Evolutionary conservation across 495 filamentous ascomycete species (phyloP).

Genomic region (Achaetomiella virescens): DNA sequence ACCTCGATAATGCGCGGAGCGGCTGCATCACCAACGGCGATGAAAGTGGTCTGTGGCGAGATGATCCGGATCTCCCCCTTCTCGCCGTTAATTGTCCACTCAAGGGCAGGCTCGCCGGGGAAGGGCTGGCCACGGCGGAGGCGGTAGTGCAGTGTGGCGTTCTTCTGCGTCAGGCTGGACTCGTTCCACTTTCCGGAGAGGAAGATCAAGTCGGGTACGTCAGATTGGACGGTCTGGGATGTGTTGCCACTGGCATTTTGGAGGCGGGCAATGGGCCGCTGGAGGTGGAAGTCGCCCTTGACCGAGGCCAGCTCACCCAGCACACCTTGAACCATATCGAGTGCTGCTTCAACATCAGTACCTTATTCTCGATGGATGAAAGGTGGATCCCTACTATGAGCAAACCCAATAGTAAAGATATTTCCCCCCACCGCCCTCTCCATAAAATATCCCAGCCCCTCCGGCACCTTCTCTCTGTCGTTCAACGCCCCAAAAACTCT

Average conservation of each 20-base stretch:
- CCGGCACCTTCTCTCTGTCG: constrained; percentile 27
- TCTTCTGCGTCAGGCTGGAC: constrained; percentile 22
- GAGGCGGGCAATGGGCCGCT: constrained; percentile 39
- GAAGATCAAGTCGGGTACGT: constrained; percentile 44
- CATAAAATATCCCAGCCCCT: constrained; percentile 40
- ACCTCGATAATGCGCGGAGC: constrained; percentile 38
- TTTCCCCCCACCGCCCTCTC: constrained; percentile 45
- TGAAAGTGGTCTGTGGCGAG: constrained; percentile 21
- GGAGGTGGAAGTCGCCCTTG: constrained; percentile 39
- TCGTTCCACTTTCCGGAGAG: constrained; percentile 40
- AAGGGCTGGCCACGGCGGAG: constrained; percentile 47
- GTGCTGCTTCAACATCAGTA: constrained; percentile 13
- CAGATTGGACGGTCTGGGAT: constrained; percentile 25
- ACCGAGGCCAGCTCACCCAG: constrained; percentile 40
- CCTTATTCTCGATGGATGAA: background rate
- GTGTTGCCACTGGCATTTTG: constrained; percentile 19
- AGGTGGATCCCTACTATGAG: constrained; percentile 38
- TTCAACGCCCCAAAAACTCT: constrained; percentile 33
- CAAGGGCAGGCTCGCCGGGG: constrained; percentile 39
- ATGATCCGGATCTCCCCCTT: constrained; percentile 51
- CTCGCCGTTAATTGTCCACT: constrained; percentile 51
- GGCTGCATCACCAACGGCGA: constrained; percentile 33
- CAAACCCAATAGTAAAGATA: constrained; percentile 46
- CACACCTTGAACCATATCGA: constrained; percentile 36
- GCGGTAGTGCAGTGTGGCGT: constrained; percentile 37